These are phyloP conservation scores for Wickerhamomyces pijperi DNA, from an alignment of 805 yeast genomes.

Conservation along the genomic window DNA sequence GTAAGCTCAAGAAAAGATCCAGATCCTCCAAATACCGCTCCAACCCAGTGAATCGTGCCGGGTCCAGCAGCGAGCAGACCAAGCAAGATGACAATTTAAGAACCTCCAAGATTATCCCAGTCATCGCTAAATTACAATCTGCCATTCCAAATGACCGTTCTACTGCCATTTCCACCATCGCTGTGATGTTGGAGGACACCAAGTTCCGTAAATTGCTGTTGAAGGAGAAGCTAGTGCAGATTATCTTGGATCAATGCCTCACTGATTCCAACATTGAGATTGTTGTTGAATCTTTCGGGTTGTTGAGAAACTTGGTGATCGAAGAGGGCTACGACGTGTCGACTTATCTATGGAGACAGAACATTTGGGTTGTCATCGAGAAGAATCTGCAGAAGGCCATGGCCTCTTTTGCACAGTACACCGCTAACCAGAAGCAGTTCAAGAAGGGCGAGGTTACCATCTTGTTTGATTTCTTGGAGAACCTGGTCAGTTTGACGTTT, in stretches of 20 bases:
- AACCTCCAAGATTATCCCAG: constrained; percentile 51
- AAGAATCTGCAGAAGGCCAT: constrained; percentile 39
- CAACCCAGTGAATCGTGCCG: constrained; percentile 21
- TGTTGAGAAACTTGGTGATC: constrained; percentile 66
- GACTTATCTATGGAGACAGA: constrained; percentile 63
- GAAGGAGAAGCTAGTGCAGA: constrained; percentile 60
- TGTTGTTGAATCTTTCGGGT: constrained; percentile 70
- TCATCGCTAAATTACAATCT: constrained; percentile 54
- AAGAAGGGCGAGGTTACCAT: constrained; percentile 33
- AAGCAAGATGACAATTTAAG: constrained; percentile 36
- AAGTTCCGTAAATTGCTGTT: constrained; percentile 50
- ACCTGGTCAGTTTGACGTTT: constrained; percentile 55
- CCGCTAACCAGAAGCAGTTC: constrained; percentile 13
- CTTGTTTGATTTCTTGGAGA: constrained; percentile 61
- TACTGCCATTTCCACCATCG: constrained; percentile 66
- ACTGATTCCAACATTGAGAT: constrained; percentile 64
- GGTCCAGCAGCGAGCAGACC: constrained; percentile 21
- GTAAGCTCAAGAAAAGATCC: constrained; percentile 61
- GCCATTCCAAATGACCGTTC: constrained; percentile 60
- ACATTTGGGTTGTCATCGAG: constrained; percentile 57
- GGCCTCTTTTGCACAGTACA: constrained; percentile 34
- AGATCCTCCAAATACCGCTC: constrained; percentile 32
- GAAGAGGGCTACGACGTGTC: constrained; percentile 86
- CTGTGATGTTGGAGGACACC: constrained; percentile 60
- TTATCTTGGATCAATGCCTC: constrained; percentile 51